Base-by-base conservation (phyloP, 2,329 filamentous ascomycete species). In the Emmonsiellopsis sp. region DNA sequence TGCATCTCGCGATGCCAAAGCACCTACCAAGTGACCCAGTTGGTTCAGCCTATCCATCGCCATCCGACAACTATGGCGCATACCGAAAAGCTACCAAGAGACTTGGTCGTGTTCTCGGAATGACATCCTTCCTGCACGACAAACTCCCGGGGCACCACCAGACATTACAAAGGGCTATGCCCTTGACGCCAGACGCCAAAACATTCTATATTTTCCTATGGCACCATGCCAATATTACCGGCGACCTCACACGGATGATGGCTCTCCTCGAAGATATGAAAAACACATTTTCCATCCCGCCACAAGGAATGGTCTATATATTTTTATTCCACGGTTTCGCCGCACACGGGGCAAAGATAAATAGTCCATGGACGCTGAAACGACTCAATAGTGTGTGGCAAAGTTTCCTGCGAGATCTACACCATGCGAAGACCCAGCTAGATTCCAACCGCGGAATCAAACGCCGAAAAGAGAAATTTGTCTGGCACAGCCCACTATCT, bases 271-370 rank as follows among this genome's bases (percentile, higher is more conserved):
- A 82, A 46, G 92, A 97, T 66, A 95, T 96, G 89, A 70, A 73
- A 52, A 81, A 80, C 53, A 71, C 74, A 38, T 83, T 84, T 59
- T 72, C 78, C 2, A 76, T 95, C 3, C 80, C 83, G 0, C 73
- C 92, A 13, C 83, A 92, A 56, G 86, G 86, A 5, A 80, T 85
- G 54, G 80, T 95, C 26, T 96, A 92, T 63, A 75, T 93, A 38
- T 79, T 86, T 7, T 75, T 97, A 3, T 87, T 97, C 71, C 85
- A 89, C 62, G 90, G 87, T 0, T 98, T 97, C 65, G 77, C 79
- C 34, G 68, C 74, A 2, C 85, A 95, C 63, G 92, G 91, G 9
- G 83, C 82, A 30, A 69, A 78, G 15, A 71, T 75, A 26, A 74
- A 83, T 58, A 83, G 84, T 0, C 77, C 81, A 10, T 98, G 93